Conservation (phyloP, 2,329 filamentous ascomycete genomes). For the Fusarium compactum region DNA sequence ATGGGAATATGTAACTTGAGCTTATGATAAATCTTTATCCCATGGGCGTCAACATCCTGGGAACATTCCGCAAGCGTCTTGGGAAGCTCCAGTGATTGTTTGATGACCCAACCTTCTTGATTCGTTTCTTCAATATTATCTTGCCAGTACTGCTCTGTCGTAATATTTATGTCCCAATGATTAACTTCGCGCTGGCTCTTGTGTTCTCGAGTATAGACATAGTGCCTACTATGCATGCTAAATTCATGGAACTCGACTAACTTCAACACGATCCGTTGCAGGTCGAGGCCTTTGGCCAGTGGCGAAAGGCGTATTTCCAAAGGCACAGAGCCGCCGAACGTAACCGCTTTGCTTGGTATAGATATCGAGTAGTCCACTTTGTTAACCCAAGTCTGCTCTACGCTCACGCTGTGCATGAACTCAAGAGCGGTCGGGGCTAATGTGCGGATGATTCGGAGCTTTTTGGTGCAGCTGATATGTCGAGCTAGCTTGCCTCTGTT, state of each 20-base stretch:
- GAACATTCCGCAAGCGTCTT: slow-evolving; percentile 83
- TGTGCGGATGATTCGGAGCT: slow-evolving; percentile 80
- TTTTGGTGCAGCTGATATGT: slow-evolving; percentile 82
- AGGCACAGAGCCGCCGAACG: slow-evolving; percentile 87
- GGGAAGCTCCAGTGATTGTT: slow-evolving; percentile 75
- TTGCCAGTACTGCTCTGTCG: slow-evolving; percentile 71
- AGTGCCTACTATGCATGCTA: slow-evolving; percentile 60
- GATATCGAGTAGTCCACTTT: slow-evolving; percentile 96
- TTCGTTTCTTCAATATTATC: slow-evolving; percentile 75
- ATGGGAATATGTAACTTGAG: slow-evolving; percentile 89
- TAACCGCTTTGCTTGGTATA: slow-evolving; percentile 90
- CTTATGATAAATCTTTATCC: slow-evolving; percentile 92
- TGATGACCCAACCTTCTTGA: slow-evolving; percentile 73
- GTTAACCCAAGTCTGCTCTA: slow-evolving; percentile 96
- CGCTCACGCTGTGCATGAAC: slow-evolving; percentile 86
- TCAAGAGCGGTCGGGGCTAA: slow-evolving; percentile 79
- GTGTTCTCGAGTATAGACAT: slow-evolving; percentile 64
- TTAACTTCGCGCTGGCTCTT: slow-evolving; percentile 73
- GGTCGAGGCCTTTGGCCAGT: slow-evolving; percentile 84
- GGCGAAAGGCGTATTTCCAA: slow-evolving; percentile 89
- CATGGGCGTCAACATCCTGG: slow-evolving; percentile 87
- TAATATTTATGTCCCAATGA: slow-evolving; percentile 67
- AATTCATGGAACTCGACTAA: slow-evolving; percentile 83
- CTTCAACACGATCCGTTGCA: slow-evolving; percentile 81
- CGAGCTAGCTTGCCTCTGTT: slow-evolving; percentile 87